Base-by-base conservation (phyloP, 495 filamentous ascomycete genomes). In the Amorphotheca resinae region DNA sequence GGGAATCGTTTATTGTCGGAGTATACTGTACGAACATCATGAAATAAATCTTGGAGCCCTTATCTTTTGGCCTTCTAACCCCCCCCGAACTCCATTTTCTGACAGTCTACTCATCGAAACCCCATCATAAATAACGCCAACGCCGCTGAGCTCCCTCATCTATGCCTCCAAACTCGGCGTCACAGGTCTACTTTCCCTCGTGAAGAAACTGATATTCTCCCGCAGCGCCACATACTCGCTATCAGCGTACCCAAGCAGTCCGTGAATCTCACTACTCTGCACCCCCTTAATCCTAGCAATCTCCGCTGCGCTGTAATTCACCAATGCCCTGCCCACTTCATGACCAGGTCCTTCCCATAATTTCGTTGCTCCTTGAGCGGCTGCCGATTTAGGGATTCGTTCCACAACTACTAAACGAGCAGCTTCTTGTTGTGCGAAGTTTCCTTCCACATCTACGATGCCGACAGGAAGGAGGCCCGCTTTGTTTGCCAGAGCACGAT, bases 381-480 rank as follows among this genome's bases (percentile, higher is more conserved):
- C 9, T 9, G 34, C 9, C 15, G 41, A 21, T 30, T 41, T 33
- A 2, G 50, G 41, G 11, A 49, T 21, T 12, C 51, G 23, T 43
- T 81, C 76, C 1, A 88, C 79, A 9, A 95, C 87, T 12, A 83
- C 74, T 1, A 98, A 45, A 6, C 82, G 76, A 9, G 95, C 93
- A 30, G 83, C 79, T 72, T 98, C 91, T 54, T 96, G 87, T 56
- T 93, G 85, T 0, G 77, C 78, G 52, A 98, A 98, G 40, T 67
- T 67, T 1, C 93, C 91, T 48, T 86, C 80, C 2, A 94, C 84
- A 33, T 84, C 84, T 0, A 95, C 66, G n/a, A 98, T 76, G 8
- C 91, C 91, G 8, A 82, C 89, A 0, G 91, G 87, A 0, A 96
- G 73, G 7, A 98, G 74, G n/a, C 86, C 85, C 5, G 88, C 87